phyloP scores from a whole-genome alignment of 1,284 basidiomycete genomes.

The Wallemia mellicola region DNA sequence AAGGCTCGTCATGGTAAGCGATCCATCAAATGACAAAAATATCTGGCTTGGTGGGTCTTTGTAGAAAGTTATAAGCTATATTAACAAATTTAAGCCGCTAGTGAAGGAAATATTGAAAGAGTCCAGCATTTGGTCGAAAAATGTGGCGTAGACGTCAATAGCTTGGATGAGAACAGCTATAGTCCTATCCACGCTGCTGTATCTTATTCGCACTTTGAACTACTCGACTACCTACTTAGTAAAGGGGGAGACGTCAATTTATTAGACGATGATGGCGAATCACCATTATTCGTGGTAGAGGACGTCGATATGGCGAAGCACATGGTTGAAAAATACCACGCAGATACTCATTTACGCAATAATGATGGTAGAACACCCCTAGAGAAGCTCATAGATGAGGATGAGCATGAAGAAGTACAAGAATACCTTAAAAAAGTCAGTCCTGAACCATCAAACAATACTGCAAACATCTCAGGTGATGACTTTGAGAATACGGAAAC shows the following conservation, averaged over 20 bases:
- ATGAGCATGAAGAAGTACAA: background rate
- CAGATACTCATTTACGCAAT: background rate
- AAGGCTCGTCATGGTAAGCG: background rate
- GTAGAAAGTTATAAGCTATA: background rate
- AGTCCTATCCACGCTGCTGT: constrained; percentile 12
- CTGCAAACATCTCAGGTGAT: background rate
- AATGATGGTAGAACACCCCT: background rate
- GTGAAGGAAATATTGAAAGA: background rate
- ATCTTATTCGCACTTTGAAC: constrained; percentile 10
- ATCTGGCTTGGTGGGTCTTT: background rate
- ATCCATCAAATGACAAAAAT: background rate
- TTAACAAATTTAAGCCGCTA: background rate
- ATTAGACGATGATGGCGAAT: constrained; percentile 11
- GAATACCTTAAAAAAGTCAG: background rate
- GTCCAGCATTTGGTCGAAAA: background rate
- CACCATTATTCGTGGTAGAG: background rate
- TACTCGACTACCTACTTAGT: constrained; percentile 10
- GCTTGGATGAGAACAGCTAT: constrained; percentile 9
- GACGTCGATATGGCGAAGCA: background rate
- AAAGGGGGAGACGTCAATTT: constrained; percentile 13
- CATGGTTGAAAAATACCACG: background rate
- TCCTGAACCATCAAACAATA: background rate
- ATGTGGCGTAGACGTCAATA: constrained; percentile 1
- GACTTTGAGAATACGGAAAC: background rate
- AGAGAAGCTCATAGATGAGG: background rate